Percentiles rank a stretch among this genome's conserved stretches.
Evolutionary conservation across 2,329 filamentous ascomycete genomes (phyloP).

Genomic region (Neopestalotiopsis rosae): DNA sequence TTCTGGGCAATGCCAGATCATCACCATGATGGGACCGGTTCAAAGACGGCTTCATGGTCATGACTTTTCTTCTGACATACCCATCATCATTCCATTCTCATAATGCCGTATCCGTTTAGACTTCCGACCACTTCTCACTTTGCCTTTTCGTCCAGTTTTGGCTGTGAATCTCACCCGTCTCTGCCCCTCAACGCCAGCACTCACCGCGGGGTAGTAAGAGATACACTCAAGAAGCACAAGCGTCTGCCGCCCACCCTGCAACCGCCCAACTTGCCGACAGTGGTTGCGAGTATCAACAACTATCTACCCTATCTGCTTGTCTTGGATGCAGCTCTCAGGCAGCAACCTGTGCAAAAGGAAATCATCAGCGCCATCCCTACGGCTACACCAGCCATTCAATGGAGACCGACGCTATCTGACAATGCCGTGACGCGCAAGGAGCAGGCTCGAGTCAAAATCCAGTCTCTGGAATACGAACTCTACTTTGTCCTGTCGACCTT

Average conservation of each 20-base stretch:
- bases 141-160: slow-evolving; percentile 78
- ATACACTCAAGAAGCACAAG: slow-evolving; percentile 88
- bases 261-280: slow-evolving; percentile 69
- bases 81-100: slow-evolving; percentile 22
- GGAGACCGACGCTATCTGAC: slow-evolving; percentile 80
- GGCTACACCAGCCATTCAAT: slow-evolving; percentile 71
- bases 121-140: slow-evolving; percentile 90
- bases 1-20: neutral
- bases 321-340: slow-evolving; percentile 74
- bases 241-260: slow-evolving; percentile 77
- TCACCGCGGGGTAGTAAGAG: slow-evolving; percentile 80
- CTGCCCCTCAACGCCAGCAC: slow-evolving; percentile 83
- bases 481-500: slow-evolving; percentile 80
- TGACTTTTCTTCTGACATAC: neutral
- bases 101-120: slow-evolving; percentile 88
- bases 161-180: slow-evolving; percentile 85
- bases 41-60: neutral
- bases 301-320: slow-evolving; percentile 88
- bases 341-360: slow-evolving; percentile 58
- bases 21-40: neutral
- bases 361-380: slow-evolving; percentile 71
- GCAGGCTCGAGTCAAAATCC: slow-evolving; percentile 69
- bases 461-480: slow-evolving; percentile 82
- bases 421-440: slow-evolving; percentile 69
- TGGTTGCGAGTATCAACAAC: slow-evolving; percentile 72